phyloP scores from a whole-genome alignment of 208 protist genomes.

The Naegleria gruberi region DNA sequence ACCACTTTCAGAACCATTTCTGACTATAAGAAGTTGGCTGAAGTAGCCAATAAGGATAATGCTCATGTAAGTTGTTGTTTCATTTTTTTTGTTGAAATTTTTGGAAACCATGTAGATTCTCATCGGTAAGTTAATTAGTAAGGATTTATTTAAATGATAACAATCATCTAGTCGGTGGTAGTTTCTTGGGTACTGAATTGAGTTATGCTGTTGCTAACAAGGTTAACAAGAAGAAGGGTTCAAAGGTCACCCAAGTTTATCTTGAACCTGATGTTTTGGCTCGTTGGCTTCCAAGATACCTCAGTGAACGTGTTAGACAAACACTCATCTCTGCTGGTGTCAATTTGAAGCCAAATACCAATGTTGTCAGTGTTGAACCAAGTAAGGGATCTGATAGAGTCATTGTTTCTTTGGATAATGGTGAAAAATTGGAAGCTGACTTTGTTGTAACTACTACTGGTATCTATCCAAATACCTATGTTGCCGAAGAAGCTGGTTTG shows the following conservation, averaged over 20 bases:
- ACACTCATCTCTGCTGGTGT: neutral
- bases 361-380: neutral
- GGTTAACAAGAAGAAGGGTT: neutral
- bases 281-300: slow-evolving; percentile 16
- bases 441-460: slow-evolving; percentile 14
- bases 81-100: no score
- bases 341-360: slow-evolving; percentile 10
- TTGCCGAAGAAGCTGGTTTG: slow-evolving; percentile 22
- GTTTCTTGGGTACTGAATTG: slow-evolving; percentile 26
- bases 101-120: neutral
- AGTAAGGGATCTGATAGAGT: neutral
- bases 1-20: slow-evolving; percentile 5
- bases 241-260: neutral
- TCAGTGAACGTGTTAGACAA: neutral
- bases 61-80: neutral
- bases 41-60: neutral
- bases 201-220: neutral
- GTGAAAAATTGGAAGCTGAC: slow-evolving; percentile 12
- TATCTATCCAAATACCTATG: slow-evolving; percentile 18
- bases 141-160: neutral
- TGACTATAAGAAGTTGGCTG: slow-evolving; percentile 14
- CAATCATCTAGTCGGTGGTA: slow-evolving; percentile 14
- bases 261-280: slow-evolving; percentile 21
- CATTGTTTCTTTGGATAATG: neutral
- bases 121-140: neutral